phyloP scores from a whole-genome alignment of 306 rosid genomes.

The Mucuna pruriens region DNA sequence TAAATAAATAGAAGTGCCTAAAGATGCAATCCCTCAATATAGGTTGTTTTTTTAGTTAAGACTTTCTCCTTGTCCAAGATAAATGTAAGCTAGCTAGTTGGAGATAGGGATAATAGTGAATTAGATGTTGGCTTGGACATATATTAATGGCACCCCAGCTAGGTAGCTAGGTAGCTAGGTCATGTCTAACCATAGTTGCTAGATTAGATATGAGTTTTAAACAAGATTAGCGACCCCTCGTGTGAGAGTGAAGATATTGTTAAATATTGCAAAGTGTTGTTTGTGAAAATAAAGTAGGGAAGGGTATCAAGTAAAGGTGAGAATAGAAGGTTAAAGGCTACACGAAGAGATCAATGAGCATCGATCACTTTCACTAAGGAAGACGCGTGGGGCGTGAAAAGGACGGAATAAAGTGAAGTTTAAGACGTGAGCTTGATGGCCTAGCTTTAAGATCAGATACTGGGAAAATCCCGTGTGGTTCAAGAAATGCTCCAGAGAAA shows the following conservation, averaged over 20 bases:
- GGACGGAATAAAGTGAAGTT: slow-evolving; percentile 70
- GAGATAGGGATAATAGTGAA: slow-evolving; percentile 32
- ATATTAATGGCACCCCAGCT: slow-evolving; percentile 20
- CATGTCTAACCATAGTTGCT: slow-evolving; percentile 20
- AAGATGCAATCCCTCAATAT: slow-evolving; percentile 38
- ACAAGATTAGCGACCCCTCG: slow-evolving; percentile 58
- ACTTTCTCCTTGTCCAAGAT: slow-evolving; percentile 25
- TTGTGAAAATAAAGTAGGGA: slow-evolving; percentile 42
- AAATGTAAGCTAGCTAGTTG: slow-evolving; percentile 33
- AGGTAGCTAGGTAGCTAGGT: slow-evolving; percentile 1
- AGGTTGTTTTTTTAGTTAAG: slow-evolving; percentile 11
- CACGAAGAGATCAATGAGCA: slow-evolving; percentile 25
- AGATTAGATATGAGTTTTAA: slow-evolving; percentile 29
- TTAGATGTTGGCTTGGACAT: slow-evolving; percentile 35
- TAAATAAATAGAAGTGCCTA: slow-evolving; percentile 12
- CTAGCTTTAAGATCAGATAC: slow-evolving; percentile 46
- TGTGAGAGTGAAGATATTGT: slow-evolving; percentile 49
- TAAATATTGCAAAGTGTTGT: slow-evolving; percentile 17
- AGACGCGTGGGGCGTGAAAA: slow-evolving; percentile 69
- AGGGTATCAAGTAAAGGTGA: slow-evolving; percentile 53
- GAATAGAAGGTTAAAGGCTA: slow-evolving; percentile 44
- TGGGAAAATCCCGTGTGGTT: slow-evolving; percentile 63
- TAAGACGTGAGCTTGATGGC: slow-evolving; percentile 41
- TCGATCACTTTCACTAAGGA: slow-evolving; percentile 47
- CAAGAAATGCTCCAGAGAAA: slow-evolving; percentile 52